A percentile compares a stretch with the other conserved stretches of the same genome.
Evolutionary conservation across 257 asterid genomes (phyloP).

Genomic region (Salvia splendens): DNA sequence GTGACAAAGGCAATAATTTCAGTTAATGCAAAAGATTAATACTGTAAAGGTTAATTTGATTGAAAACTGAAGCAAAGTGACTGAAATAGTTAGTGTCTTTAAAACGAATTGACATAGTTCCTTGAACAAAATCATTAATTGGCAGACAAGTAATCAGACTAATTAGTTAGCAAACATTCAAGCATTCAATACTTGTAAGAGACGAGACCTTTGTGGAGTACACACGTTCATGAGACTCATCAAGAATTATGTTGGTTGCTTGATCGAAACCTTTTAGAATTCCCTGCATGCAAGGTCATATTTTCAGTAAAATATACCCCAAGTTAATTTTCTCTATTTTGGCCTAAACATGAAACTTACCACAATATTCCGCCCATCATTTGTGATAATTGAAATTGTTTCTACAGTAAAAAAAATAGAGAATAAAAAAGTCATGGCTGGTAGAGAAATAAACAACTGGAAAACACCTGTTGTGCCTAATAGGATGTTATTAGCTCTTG

Average conservation of each 20-base stretch:
- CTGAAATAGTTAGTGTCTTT: too few relatives aligned
- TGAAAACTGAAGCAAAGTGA: too few relatives aligned
- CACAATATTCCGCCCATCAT: conserved; percentile 94
- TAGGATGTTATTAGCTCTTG: not conserved
- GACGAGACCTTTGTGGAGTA: conserved; percentile 89
- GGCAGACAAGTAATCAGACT: too few relatives aligned
- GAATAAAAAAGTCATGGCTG: not conserved
- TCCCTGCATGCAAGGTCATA: conserved; percentile 58
- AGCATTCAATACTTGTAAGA: not conserved
- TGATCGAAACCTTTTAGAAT: conserved; percentile 90
- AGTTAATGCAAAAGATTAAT: not conserved
- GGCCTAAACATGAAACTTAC: conserved; percentile 47
- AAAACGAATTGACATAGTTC: too few relatives aligned
- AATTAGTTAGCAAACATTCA: too few relatives aligned
- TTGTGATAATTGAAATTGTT: conserved; percentile 79
- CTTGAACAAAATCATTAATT: too few relatives aligned
- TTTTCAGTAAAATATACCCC: conserved; percentile 16
- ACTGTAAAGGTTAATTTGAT: not conserved
- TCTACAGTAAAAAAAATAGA: conserved; percentile 50
- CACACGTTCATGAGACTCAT: conserved; percentile 97
- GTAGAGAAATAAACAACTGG: conserved; percentile 27
- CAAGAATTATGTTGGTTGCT: conserved; percentile 94
- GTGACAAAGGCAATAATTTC: not conserved
- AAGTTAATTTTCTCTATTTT: not conserved
- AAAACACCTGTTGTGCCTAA: not conserved